These are phyloP conservation scores for Colletotrichum horii DNA, from an alignment of 2,329 filamentous ascomycete genomes.

Conservation along the genomic window DNA sequence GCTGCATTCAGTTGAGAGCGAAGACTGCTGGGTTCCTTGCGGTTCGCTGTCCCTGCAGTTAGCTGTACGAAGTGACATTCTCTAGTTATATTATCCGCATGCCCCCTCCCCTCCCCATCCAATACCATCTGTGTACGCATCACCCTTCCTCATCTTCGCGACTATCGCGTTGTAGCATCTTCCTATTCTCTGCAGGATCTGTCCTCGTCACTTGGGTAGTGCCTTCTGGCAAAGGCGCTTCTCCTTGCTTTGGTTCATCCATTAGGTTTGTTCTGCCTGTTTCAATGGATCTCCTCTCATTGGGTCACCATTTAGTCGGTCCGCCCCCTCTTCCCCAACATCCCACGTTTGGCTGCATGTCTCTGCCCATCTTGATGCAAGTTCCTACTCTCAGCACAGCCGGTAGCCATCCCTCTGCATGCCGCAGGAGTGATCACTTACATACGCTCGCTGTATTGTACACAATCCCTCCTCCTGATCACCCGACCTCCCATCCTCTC, in stretches of 20 bases:
- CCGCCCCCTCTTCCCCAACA: background rate
- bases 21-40: background rate
- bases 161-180: background rate
- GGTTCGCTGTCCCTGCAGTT: background rate
- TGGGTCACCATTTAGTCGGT: background rate
- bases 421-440: background rate
- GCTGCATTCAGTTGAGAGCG: background rate
- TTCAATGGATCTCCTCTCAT: background rate
- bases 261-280: background rate
- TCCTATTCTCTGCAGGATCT: background rate
- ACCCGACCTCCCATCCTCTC: background rate
- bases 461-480: background rate
- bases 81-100: constrained; percentile 1
- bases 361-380: constrained; percentile 3
- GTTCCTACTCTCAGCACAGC: background rate
- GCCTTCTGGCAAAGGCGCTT: background rate
- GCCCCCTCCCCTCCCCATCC: background rate
- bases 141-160: background rate
- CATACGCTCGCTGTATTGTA: background rate
- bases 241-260: background rate
- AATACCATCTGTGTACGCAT: background rate
- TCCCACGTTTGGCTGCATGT: background rate
- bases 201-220: background rate
- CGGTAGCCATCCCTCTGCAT: background rate
- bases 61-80: background rate